A percentile compares a stretch with the other conserved stretches of the same genome.
phyloP scores from a whole-genome alignment of 306 rosid genomes.

The Gastrolobium bilobum region DNA sequence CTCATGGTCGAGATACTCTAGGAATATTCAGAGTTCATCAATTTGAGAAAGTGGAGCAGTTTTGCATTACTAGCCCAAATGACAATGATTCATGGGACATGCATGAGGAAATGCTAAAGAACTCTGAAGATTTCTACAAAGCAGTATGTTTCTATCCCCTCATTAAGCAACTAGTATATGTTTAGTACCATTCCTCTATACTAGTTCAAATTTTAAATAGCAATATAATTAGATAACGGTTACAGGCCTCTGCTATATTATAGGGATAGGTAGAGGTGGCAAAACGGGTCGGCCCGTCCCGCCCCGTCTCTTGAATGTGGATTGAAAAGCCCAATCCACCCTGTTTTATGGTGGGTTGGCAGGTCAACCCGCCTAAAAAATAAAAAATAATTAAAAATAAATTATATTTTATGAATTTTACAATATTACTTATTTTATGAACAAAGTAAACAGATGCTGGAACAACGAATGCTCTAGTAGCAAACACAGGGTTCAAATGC shows the following conservation, averaged over 20 bases:
- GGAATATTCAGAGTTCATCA: conserved; percentile 97
- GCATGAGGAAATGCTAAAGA: conserved; percentile 96
- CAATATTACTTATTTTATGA: neutral
- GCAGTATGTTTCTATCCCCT: conserved; percentile 52
- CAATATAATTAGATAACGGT: too few relatives aligned
- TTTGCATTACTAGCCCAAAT: conserved; percentile 86
- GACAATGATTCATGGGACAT: conserved; percentile 90
- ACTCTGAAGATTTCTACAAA: conserved; percentile 89
- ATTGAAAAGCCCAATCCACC: too few relatives aligned
- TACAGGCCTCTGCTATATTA: too few relatives aligned
- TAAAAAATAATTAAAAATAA: too few relatives aligned
- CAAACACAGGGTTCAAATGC: conserved; percentile 74
- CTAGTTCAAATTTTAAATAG: too few relatives aligned
- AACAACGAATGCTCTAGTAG: conserved; percentile 87
- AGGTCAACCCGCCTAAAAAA: too few relatives aligned
- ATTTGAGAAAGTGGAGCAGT: conserved; percentile 97
- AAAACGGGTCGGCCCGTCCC: too few relatives aligned
- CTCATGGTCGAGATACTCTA: conserved; percentile 96
- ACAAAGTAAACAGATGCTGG: conserved; percentile 89
- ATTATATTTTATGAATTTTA: too few relatives aligned
- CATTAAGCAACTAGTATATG: conserved; percentile 19
- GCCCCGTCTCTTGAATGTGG: too few relatives aligned
- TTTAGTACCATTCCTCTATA: neutral
- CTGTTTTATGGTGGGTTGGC: too few relatives aligned
- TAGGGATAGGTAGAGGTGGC: too few relatives aligned